Base-by-base conservation (phyloP, 345 rosid species). In the Pistacia integerrima region DNA sequence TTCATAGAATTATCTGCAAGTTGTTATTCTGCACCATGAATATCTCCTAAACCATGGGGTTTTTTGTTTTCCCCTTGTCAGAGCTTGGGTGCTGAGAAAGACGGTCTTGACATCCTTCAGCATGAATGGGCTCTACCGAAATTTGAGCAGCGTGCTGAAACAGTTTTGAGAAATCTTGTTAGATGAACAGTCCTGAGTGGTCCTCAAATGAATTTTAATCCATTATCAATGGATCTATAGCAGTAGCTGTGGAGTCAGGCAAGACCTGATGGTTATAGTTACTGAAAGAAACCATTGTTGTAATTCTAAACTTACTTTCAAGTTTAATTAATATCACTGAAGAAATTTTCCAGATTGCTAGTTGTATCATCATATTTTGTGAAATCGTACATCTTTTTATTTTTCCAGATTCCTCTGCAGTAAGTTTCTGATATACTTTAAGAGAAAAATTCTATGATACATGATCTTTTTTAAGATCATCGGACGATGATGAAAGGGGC, bases 111-210 rank as follows among this genome's bases (percentile, higher is more conserved):
- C 83, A 89, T 89, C 59, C 58, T 87, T 70, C 93, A 88, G 74
- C 95, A 92, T 57, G 95, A 89, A 41, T 88, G 93, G 91, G 97
- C 91, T 35, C 83, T 93, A n/a, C 98, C 99, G 4, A 90, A 90
- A 74, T 92, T 96, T 9, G 99, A 96, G 90, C 91, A 86, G 68
- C 93, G 93, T 2, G 99, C 98, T 7, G 95, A 96, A 86, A 88
- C 89, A 12, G 92, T 89, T 12, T 83, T 96, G 83, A 92, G 89
- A 82, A 91, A 92, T 77, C 89, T 96, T 22, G 68, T 92, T 52
- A 72, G 80, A 70, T 95, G 85, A 88, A 76, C 63, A 33, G 8
- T 36, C 9, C 25, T 1, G n/a, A 9, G 7, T 4, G n/a, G 64
- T 52, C 63, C 18, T 10, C 16, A 33, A 1, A 35, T 30, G 48